Conservation (phyloP, 208 protist genomes). For the Acanthamoeba divionensis region DNA sequence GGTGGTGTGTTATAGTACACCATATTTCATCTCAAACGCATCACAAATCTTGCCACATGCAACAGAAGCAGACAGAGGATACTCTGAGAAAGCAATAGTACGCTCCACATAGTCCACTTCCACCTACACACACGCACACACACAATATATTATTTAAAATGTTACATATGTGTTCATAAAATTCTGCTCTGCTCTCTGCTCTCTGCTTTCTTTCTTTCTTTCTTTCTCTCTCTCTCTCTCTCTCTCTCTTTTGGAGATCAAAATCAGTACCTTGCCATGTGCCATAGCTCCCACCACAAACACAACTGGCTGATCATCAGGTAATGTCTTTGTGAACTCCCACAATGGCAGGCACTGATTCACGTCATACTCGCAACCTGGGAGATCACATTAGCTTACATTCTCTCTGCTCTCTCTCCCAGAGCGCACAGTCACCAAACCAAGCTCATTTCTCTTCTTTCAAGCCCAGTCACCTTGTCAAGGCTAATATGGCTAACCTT, state of each 20-base stretch:
- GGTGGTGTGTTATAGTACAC: slow-evolving; percentile 53
- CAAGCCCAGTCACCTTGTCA: no score
- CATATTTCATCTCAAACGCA: slow-evolving; percentile 46
- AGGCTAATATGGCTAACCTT: no score
- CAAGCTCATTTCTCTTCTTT: no score
- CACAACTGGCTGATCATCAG: slow-evolving; percentile 67
- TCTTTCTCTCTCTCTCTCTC: slow-evolving; percentile 20
- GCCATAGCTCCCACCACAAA: slow-evolving; percentile 88
- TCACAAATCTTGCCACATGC: slow-evolving; percentile 52
- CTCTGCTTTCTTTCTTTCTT: slow-evolving; percentile 30
- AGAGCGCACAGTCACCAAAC: no score
- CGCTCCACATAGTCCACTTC: slow-evolving; percentile 80
- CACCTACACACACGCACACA: slow-evolving; percentile 65
- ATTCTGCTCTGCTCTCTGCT: no score
- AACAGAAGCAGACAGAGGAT: slow-evolving; percentile 77
- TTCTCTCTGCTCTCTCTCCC: slow-evolving; percentile 41
- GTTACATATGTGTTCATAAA: neutral
- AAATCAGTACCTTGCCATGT: slow-evolving; percentile 73
- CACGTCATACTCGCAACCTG: slow-evolving; percentile 10
- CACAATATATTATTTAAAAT: no score
- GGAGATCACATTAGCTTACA: neutral
- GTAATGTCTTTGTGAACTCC: slow-evolving; percentile 2
- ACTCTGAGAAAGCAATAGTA: slow-evolving; percentile 83
- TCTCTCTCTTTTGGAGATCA: no score
- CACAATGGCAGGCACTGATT: slow-evolving; percentile 33